phyloP scores from a whole-genome alignment of 208 protist genomes.

The Tritrichomonas foetus region DNA sequence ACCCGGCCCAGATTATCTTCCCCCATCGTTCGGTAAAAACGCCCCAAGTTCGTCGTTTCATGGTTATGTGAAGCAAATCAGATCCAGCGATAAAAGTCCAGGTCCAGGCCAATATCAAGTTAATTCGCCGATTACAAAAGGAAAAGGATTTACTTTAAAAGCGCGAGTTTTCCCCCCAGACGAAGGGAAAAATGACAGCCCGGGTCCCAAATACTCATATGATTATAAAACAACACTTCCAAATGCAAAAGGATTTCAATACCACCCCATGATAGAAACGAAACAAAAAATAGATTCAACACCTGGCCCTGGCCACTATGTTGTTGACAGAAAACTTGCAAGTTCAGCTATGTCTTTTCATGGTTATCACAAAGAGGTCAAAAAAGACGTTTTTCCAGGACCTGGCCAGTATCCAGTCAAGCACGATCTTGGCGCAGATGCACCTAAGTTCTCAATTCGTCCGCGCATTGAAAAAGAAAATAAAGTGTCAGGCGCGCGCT shows the following conservation, averaged over 20 bases:
- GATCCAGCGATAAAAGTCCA: neutral
- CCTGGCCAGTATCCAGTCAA: neutral
- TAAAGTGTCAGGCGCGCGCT: neutral
- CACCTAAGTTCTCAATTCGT: neutral
- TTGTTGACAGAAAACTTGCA: neutral
- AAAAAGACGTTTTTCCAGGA: too few relatives aligned
- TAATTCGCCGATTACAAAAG: neutral
- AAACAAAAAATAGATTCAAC: neutral
- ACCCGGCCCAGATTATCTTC: slow-evolving; percentile 3
- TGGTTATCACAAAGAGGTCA: too few relatives aligned
- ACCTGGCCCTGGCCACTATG: neutral
- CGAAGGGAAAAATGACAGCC: neutral
- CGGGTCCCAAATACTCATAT: neutral
- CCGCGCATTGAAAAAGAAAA: neutral
- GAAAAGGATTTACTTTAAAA: neutral
- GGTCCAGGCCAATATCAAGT: neutral
- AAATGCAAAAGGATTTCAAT: too few relatives aligned
- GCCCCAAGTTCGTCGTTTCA: neutral
- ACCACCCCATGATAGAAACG: neutral
- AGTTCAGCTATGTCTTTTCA: too few relatives aligned
- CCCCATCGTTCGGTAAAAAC: neutral
- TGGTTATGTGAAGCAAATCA: neutral
- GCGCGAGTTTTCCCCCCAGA: neutral
- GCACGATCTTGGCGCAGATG: neutral
- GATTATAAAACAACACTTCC: neutral